Evolutionary conservation across 164 flowering plant genomes (phyloP), one percentile per base, ranked within the genome.

Genomic region (Malania oleifera): DNA sequence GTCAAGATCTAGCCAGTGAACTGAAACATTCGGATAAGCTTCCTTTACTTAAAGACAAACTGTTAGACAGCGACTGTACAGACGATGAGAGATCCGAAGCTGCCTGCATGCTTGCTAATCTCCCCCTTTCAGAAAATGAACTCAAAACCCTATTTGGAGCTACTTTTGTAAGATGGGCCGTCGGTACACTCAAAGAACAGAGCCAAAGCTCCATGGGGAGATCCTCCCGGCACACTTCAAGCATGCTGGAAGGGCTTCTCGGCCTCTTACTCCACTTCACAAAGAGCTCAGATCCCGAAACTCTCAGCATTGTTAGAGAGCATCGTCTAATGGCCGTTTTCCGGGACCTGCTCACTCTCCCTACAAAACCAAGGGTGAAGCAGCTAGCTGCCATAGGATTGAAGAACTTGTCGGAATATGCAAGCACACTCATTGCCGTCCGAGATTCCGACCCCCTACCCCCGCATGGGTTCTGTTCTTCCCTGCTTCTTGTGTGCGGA

Each of bases 101-200:
- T 46, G 85, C 83, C 17, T 68, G 75, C 64, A 72, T 80, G 59
- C 82, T 82, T 52, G 76, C 84, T 15, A 82, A 80, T 53, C 72
- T 82, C 13, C 74, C 80, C 19, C 58, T 83, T 18, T 59, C 80
- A 20, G 77, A 68, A 29, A 63, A 75, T 31, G 84, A 82, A 50
- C 77, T 80, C 46, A 77, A 72, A 66, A 63, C 64, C 54, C 56
- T 73, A 18, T 48, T 83, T 11, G 85, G 70, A 43, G 60, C 66
- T 22, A 54, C 53, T 66, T 68, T 83, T 54, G 31, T 83, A 19
- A 31, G 54, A 55, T 78, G 83, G 83, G 65, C 60, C 20, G 61
- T 78, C 9, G 38, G 54, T 24, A 50, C 72, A 56, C 75, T 83
- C 25, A 75, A 70, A 56, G 74, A 71, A 24, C 73, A 65, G n/a